Base-by-base conservation (phyloP, 2,329 filamentous ascomycete species). In the Fusarium chaquense region DNA sequence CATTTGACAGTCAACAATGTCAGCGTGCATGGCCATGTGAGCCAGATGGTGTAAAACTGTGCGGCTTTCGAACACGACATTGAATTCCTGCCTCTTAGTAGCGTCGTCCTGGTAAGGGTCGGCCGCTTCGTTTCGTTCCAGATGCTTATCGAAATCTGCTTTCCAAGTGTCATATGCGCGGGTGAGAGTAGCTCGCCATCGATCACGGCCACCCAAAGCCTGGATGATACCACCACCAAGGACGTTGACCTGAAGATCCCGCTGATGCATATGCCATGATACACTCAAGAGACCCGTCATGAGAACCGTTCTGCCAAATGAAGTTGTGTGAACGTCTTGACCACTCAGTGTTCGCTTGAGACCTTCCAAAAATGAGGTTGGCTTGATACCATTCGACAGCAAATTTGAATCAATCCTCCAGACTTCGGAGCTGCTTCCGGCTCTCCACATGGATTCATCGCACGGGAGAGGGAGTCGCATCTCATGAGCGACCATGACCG, bases 1-100 rank as follows among this genome's bases (percentile, higher is more conserved):
- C 70, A 98, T 97, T 80, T 98, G 95, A 75, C 94, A 95, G 78
- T 98, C 95, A n/a, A 97, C 93, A 56, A 98, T 93, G 76, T 98
- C 95, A 26, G 97, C 94, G 76, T 98, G 94, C 87, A 97, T 97
- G 5, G 94, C 93, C 93, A 99, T 98, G 79, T 98, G 96, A 1
- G 96, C 96, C 15, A 99, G 84, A 74, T 97, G 93, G 76, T 98
- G 94, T 45, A 98, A 84, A 30, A 97, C 95, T 4, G 92, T 97
- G 22, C 93, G 89, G 67, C 91, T 94, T 78, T 98, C 93, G 73
- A 96, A 95, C 32, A 97, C 90, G 16, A 87, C 81, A 58, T 85
- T 87, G 53, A 83, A 81, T 62, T 89, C 85, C 72, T 90, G 90
- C 65, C 92, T 89, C 73, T 91, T 89, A 44, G 75, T 73, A 84